Percentiles rank a stretch among this genome's conserved stretches.
phyloP scores from a whole-genome alignment of 1,284 basidiomycete species.

The Cryptococcus sp. region DNA sequence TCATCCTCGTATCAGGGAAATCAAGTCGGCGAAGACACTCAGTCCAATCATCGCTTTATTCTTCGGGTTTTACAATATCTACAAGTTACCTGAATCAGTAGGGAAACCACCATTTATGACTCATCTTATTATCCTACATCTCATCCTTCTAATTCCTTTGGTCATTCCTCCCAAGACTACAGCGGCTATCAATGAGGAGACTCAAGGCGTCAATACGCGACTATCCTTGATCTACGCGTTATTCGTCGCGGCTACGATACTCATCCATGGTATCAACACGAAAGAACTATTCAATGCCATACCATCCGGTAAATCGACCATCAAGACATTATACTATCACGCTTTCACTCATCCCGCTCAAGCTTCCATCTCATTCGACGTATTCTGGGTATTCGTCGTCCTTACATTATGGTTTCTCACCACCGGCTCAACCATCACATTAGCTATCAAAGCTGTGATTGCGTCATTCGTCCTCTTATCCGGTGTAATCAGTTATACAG shows the following conservation, averaged over 20 bases:
- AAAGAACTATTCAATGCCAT: slow-evolving; percentile 12
- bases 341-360: slow-evolving; percentile 61
- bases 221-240: slow-evolving; percentile 45
- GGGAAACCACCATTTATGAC: slow-evolving; percentile 54
- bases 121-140: slow-evolving; percentile 63
- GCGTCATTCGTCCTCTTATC: neutral
- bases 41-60: slow-evolving; percentile 45
- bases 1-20: slow-evolving; percentile 28
- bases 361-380: slow-evolving; percentile 62
- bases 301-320: slow-evolving; percentile 5
- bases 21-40: slow-evolving; percentile 6
- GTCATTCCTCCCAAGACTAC: slow-evolving; percentile 15
- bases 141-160: slow-evolving; percentile 57
- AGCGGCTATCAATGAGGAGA: neutral
- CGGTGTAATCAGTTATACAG: slow-evolving; percentile 11
- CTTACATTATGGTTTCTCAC: slow-evolving; percentile 27
- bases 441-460: slow-evolving; percentile 15
- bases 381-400: slow-evolving; percentile 52
- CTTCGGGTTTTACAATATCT: slow-evolving; percentile 54
- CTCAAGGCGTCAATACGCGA: slow-evolving; percentile 10
- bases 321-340: slow-evolving; percentile 10
- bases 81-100: slow-evolving; percentile 54
- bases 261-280: slow-evolving; percentile 50
- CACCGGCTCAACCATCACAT: slow-evolving; percentile 27
- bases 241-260: slow-evolving; percentile 30